Evolutionary conservation across 805 yeast species (phyloP), one percentile per base, ranked within the genome.

Genomic region (Sugiyamaella smithiae): DNA sequence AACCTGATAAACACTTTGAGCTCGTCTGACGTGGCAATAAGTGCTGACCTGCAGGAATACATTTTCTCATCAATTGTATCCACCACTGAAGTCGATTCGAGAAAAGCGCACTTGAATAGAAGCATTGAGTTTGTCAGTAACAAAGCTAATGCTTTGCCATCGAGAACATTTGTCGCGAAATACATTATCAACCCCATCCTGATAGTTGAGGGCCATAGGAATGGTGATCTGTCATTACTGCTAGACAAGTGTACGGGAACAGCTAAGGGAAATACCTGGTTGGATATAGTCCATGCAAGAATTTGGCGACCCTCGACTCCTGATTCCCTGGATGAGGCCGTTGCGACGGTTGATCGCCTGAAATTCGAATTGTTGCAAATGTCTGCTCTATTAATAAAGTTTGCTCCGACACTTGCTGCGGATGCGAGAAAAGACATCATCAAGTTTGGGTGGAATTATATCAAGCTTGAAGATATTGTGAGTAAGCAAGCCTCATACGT

Each of bases 401-500:
- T 81, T 67, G 82, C 86, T 1, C 81, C 95, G 0, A 65, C 69
- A 0, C 66, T 73, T 8, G 74, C 88, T 22, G 69, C 76, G 5
- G 84, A 80, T 12, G 74, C 78, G 56, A 74, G 86, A 37, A 91
- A 88, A 61, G 96, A 89, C 57, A 80, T 93, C 37, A 88, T 93
- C 65, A 88, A 88, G 64, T 93, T 89, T 68, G 85, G 89, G 57
- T 93, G 99, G 99, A 86, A 87, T 57, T 86, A 83, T 59, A 84
- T 93, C 61, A 88, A 88, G 57, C 70, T 90, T 26, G 97, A 90
- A 54, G 99, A 93, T 62, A 77, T 82, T 45, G 78, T 89, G 44
- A 80, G 95, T 22, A 93, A 93, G 62, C 96, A 90, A 58, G 87
- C 93, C 2, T 97, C 98, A 0, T 90, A 91, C 63, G 87, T 89